These are phyloP conservation scores for Rhizopus delemar DNA, from an alignment of 371 early-diverging fungal species.

Conservation along the genomic window DNA sequence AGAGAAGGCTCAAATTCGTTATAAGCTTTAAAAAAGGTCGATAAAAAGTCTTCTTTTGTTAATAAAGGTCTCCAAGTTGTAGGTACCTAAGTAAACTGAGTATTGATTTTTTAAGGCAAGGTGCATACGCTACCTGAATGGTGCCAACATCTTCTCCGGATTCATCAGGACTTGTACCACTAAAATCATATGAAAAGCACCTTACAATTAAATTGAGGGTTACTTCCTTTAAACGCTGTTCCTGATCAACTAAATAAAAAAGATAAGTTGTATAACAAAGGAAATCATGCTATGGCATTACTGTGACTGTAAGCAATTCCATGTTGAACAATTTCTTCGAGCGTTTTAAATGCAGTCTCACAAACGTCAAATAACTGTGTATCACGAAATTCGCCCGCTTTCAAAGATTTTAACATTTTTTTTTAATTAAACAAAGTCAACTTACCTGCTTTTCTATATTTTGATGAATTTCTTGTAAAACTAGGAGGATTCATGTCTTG, in stretches of 20 bases:
- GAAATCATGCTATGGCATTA: conserved; percentile 14
- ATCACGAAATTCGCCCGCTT: conserved; percentile 83
- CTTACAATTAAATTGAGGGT: conserved; percentile 66
- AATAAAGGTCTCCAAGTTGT: conserved; percentile 75
- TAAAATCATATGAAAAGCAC: conserved; percentile 85
- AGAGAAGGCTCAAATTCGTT: conserved; percentile 54
- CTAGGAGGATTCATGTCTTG: conserved; percentile 67
- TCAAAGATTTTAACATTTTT: neutral
- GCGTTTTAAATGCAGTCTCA: conserved; percentile 62
- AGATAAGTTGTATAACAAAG: neutral
- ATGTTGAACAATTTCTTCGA: conserved; percentile 53
- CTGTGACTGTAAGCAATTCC: conserved; percentile 46
- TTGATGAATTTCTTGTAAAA: conserved; percentile 61
- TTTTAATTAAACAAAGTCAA: neutral
- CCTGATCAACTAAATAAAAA: conserved; percentile 39
- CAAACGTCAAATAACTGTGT: conserved; percentile 74
- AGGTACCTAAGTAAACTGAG: conserved; percentile 60
- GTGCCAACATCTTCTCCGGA: conserved; percentile 81
- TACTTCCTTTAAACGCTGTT: conserved; percentile 60
- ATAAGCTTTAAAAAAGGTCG: conserved; percentile 77
- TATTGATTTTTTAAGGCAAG: too few species aligned
- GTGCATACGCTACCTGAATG: conserved; percentile 62
- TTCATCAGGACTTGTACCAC: conserved; percentile 83
- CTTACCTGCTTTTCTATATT: conserved; percentile 69
- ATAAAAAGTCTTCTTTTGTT: conserved; percentile 66